phyloP scores from a whole-genome alignment of 208 protist genomes.

The Phytomonas francai region DNA sequence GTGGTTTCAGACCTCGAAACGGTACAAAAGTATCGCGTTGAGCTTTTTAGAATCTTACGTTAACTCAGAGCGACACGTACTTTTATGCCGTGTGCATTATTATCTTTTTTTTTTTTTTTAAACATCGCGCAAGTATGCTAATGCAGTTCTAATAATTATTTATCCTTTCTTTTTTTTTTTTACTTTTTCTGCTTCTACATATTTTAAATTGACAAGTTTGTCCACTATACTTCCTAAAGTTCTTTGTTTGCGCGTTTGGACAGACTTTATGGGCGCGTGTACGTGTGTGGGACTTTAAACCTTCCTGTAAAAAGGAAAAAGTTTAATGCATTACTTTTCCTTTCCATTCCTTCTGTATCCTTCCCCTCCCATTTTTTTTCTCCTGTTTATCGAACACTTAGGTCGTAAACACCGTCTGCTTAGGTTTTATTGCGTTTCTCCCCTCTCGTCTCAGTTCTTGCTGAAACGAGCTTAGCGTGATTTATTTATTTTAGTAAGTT shows the following conservation, averaged over 20 bases:
- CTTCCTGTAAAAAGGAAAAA: not conserved
- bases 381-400: constrained; percentile 6
- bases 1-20: not conserved
- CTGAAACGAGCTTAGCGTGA: not conserved
- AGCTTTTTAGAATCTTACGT: not conserved
- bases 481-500: constrained; percentile 4
- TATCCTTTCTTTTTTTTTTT: not conserved
- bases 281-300: not conserved
- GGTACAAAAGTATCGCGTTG: not conserved
- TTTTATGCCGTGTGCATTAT: not conserved
- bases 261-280: not conserved
- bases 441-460: not conserved
- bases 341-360: constrained; percentile 8
- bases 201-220: not conserved
- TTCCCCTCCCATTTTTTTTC: constrained; percentile 5
- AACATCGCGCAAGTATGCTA: not conserved
- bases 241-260: not conserved
- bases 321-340: constrained; percentile 5
- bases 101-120: too few relatives aligned
- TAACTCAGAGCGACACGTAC: not conserved
- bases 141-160: not conserved
- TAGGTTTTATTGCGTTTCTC: not conserved
- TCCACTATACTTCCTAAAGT: not conserved
- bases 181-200: not conserved
- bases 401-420: not conserved